These are phyloP conservation scores for Encephalitozoon cuniculi DNA, from an alignment of 371 early-diverging fungal genomes.

Conservation along the genomic window DNA sequence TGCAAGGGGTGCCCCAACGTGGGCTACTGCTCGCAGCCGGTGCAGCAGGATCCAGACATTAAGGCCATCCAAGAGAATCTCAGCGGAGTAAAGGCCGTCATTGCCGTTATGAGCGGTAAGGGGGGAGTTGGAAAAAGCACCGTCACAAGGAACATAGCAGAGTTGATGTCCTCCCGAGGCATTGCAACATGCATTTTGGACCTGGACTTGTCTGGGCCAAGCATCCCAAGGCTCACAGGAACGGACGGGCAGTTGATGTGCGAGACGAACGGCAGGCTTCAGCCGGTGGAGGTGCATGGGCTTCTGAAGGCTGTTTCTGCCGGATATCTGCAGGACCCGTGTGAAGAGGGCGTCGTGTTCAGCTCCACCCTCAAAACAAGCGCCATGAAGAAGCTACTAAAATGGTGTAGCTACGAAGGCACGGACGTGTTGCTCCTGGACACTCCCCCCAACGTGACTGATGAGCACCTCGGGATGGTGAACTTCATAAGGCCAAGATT, in stretches of 20 bases:
- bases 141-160: slow-evolving; percentile 61
- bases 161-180: not conserved
- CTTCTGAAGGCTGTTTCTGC: slow-evolving; percentile 24
- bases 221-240: slow-evolving; percentile 50
- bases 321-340: slow-evolving; percentile 15
- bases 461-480: slow-evolving; percentile 57
- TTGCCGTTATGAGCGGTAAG: slow-evolving; percentile 83
- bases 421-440: slow-evolving; percentile 57
- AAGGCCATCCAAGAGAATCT: slow-evolving; percentile 28
- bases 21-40: slow-evolving; percentile 71
- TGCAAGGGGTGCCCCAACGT: slow-evolving; percentile 95
- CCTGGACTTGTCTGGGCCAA: slow-evolving; percentile 59
- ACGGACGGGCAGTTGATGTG: slow-evolving; percentile 29
- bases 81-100: slow-evolving; percentile 67
- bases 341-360: not conserved
- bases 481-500: slow-evolving; percentile 27
- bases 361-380: slow-evolving; percentile 12
- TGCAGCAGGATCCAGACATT: slow-evolving; percentile 80
- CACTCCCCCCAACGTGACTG: slow-evolving; percentile 61
- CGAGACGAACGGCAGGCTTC: slow-evolving; percentile 21
- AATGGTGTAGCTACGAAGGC: slow-evolving; percentile 10
- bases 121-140: slow-evolving; percentile 92
- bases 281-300: slow-evolving; percentile 34
- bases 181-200: slow-evolving; percentile 50
- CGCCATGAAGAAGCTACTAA: slow-evolving; percentile 33